Evolutionary conservation across 2,329 filamentous ascomycete species (phyloP).

Genomic region (Magnaporthiopsis poae): DNA sequence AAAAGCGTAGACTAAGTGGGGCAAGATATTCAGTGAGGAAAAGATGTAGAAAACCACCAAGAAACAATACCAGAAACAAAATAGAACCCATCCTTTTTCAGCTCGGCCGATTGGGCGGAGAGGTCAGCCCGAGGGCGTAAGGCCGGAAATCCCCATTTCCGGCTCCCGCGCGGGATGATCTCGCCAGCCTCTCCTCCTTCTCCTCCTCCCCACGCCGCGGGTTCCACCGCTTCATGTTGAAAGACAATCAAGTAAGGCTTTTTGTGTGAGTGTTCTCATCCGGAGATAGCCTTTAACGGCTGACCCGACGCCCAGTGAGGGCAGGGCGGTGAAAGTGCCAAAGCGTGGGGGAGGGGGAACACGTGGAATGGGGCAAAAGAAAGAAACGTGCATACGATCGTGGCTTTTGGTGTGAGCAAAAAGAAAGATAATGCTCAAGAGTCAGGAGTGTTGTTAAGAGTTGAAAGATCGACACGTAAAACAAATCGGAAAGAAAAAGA

Average conservation of each 20-base stretch:
- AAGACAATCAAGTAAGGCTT: not conserved
- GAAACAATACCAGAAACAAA: not conserved
- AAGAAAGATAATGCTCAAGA: not conserved
- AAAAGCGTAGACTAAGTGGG: too few species aligned
- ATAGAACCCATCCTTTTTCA: not conserved
- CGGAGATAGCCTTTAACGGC: not conserved
- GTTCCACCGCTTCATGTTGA: not conserved
- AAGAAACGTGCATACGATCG: not conserved
- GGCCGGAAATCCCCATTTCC: not conserved
- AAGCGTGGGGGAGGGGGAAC: not conserved
- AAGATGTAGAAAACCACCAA: not conserved
- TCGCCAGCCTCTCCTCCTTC: not conserved
- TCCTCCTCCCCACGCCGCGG: not conserved
- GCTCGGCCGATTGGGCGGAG: too few species aligned
- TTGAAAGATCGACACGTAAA: not conserved
- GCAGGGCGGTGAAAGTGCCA: not conserved
- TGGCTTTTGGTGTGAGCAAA: not conserved
- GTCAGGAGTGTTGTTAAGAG: not conserved
- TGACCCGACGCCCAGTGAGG: not conserved
- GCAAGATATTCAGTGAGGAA: not conserved
- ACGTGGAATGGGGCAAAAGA: not conserved
- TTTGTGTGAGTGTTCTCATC: not conserved
- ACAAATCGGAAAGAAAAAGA: not conserved
- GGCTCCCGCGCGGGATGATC: not conserved
- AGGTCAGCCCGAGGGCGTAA: not conserved